Evolutionary conservation across 192 early-diverging fungal species (phyloP), one percentile per base, ranked within the genome.

Genomic region (Backusella westeae): DNA sequence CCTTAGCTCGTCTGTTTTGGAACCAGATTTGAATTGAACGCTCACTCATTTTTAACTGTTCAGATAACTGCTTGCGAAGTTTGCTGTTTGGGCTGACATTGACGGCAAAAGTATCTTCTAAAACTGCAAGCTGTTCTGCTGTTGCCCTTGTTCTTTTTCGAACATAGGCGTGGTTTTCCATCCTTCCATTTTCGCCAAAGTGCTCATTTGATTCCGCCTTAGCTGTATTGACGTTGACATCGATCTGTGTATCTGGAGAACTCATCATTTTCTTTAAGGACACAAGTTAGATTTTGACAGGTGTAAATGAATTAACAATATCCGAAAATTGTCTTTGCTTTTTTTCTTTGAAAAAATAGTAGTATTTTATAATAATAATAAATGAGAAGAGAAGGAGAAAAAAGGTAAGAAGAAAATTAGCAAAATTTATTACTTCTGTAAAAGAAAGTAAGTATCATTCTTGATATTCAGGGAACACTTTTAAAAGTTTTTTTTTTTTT

Each of bases 51-150:
- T 89, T 88, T 21, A 94, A 75, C 63, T 85, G 81, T 75, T 91
- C 89, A 23, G 90, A 89, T 14, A 94, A 79, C 17, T 87, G 85
- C 63, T 91, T 88, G 3, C 93, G 87, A 26, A 89, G 79, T 68
- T 90, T 89, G 34, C 86, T 83, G 73, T 87, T 89, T 44, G 93
- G 93, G 34, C 88, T 90, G 35, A 89, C 87, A 75, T 93, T 88
- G 6, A 85, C 83, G 42, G 82, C 76, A 75, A 93, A 94, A 2
- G 91, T 90, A 42, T 93, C 89, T 83, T 91, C 90, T 15, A 91
- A 80, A 52, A 91, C 89, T 7, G 89, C 88, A 1, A 90, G 78
- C 44, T 91, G 90, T 67, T 91, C 90, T 9, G 85, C 82, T 14
- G 91, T 90, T 34, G 93, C 92, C 76, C 92, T 84, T n/a, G 88